A percentile compares a stretch with the other conserved stretches of the same genome.
Evolutionary conservation across 1,284 basidiomycete species (phyloP).

Genomic region (Fomitiporia mediterranea): DNA sequence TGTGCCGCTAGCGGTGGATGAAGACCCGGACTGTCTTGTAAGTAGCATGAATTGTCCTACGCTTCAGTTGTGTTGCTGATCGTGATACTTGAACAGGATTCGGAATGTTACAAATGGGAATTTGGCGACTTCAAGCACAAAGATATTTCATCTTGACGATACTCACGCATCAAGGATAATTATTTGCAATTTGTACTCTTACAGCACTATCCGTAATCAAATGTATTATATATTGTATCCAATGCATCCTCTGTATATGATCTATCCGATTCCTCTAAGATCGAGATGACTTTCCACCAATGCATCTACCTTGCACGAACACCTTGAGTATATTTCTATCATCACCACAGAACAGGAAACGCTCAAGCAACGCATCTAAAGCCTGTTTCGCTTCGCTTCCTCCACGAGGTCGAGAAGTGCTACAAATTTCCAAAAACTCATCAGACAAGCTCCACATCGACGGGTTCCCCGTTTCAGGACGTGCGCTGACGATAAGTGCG

Average conservation of each 20-base stretch:
- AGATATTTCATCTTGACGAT: constrained; percentile 1
- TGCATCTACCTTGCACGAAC: constrained; percentile 76
- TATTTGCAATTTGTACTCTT: constrained; percentile 2
- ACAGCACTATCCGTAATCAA: background rate
- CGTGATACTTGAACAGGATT: background rate
- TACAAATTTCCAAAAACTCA: constrained; percentile 27
- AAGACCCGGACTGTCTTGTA: constrained; percentile 39
- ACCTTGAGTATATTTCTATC: constrained; percentile 84
- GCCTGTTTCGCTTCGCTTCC: constrained; percentile 31
- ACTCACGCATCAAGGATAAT: background rate
- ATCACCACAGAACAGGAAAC: constrained; percentile 82
- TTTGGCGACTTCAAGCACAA: constrained; percentile 33
- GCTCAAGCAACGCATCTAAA: constrained; percentile 55
- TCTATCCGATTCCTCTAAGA: background rate
- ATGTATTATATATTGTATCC: background rate
- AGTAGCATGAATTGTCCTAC: constrained; percentile 22
- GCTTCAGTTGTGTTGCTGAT: no score
- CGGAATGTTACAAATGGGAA: constrained; percentile 41
- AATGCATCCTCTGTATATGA: background rate
- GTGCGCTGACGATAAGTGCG: constrained; percentile 67
- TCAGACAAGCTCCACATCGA: constrained; percentile 52
- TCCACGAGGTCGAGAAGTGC: constrained; percentile 22
- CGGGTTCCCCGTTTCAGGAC: constrained; percentile 50
- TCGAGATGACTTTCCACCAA: constrained; percentile 54
- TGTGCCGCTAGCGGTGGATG: constrained; percentile 27